Evolutionary conservation across 2,329 filamentous ascomycete species (phyloP), one percentile per base, ranked within the genome.

Genomic region (Graphilbum sp.): DNA sequence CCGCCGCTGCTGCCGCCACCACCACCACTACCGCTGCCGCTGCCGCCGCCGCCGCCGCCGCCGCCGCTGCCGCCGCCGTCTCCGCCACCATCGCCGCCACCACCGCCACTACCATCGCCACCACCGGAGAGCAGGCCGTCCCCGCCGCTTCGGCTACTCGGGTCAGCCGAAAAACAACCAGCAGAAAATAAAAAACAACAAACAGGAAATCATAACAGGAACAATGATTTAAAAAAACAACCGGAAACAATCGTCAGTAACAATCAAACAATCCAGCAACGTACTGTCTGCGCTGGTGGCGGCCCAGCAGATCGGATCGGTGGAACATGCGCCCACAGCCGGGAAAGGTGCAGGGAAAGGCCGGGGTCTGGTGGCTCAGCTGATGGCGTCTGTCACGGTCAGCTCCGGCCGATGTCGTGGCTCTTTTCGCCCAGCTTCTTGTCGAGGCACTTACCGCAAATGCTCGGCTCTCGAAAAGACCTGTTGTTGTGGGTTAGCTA

Each of bases 321-420:
- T 74, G 65, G 44, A 78, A 77, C 13, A 61, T 58, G 43, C 65
- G 66, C 30, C 66, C 68, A 50, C 73, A 78, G 30, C 67, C 64
- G 15, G 63, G 60, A 40, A 64, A 60, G 3, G 53, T 57, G 43
- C 73, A 78, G 29, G 55, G 54, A 46, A 64, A 63, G 32, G 61
- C 59, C 20, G 73, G 68, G 37, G 24, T 17, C 10, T 35, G 17
- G 21, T 43, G 42, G 21, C 32, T 37, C 17, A 43, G 61, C 51
- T 76, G 42, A 29, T 46, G 44, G 5, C 44, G 44, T 23, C 44
- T 36, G 11, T 25, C 21, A n/a, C 19, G 18, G 35, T 39, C 21
- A 39, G 37, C 15, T 10, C 18, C 21, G 5, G 13, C n/a, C 21
- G 11, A n/a, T n/a, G n/a, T n/a, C n/a, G n/a, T n/a, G n/a, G n/a